Percentiles rank a stretch among this genome's conserved stretches.
phyloP scores from a whole-genome alignment of 495 filamentous ascomycete genomes.

The Penicillium fimorum region DNA sequence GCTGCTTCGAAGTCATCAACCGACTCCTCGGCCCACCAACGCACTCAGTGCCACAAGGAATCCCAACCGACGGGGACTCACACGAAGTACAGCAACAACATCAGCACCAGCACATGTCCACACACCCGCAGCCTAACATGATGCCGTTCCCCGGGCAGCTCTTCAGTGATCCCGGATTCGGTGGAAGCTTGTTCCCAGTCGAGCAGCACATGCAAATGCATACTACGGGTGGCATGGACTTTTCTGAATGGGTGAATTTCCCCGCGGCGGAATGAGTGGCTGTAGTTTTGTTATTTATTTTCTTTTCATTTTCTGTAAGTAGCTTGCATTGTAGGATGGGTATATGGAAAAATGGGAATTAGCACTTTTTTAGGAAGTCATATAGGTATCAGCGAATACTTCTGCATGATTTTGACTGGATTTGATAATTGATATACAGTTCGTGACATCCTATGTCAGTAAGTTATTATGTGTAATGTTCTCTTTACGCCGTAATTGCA shows the following conservation, averaged over 20 bases:
- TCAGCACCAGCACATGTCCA: constrained; percentile 9
- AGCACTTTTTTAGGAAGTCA: background rate
- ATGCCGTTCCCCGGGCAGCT: constrained; percentile 47
- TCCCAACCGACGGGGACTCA: background rate
- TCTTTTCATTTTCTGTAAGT: background rate
- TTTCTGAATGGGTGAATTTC: constrained; percentile 49
- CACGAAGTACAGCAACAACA: constrained; percentile 16
- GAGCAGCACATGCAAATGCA: constrained; percentile 35
- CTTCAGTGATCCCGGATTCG: constrained; percentile 38
- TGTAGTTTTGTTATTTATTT: background rate
- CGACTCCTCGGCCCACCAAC: constrained; percentile 40
- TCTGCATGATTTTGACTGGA: background rate
- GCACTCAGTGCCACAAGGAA: constrained; percentile 4
- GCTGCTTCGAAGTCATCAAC: constrained; percentile 46
- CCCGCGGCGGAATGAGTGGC: constrained; percentile 26
- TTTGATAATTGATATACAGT: background rate
- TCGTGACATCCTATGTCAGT: background rate
- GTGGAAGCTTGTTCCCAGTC: constrained; percentile 38
- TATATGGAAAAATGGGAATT: background rate
- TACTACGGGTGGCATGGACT: constrained; percentile 40
- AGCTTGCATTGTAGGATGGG: constrained; percentile 9
- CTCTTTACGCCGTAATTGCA: background rate
- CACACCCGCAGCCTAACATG: constrained; percentile 24
- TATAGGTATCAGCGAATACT: constrained; percentile 3
- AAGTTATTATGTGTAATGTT: background rate